Base-by-base conservation (phyloP, 1,284 basidiomycete genomes). In the Rhodotorula sp. region DNA sequence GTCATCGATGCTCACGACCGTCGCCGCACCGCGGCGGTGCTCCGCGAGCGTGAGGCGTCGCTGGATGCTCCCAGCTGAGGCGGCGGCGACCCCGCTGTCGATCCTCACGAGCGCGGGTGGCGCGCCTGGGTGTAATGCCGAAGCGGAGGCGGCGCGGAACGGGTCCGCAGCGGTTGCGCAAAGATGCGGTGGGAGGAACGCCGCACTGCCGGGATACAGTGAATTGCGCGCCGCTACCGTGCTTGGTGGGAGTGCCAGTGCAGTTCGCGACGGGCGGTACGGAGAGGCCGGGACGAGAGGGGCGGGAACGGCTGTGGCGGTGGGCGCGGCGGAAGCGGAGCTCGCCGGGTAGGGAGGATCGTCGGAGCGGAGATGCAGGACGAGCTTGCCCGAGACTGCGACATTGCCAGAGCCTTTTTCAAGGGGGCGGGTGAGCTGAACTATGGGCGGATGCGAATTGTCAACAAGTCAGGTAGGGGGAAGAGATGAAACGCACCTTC, bases 361-460 rank as follows among this genome's bases (percentile, higher is more conserved):
- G 78, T 92, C 91, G 54, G 91, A 92, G 29, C 90, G 88, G 66
- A 93, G 87, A 75, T 89, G 89, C 75, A 94, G 87, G 71, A 90
- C 88, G 70, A 94, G 84, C 82, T 91, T 91, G 67, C 92, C 92
- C 77, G 91, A 90, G 1, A 95, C 92, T 56, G 90, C 87, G 51
- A 92, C 86, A 79, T 91, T 91, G 81, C 93, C 92, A 76, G 90
- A 90, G 10, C 90, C 90, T 85, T 91, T 92, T 77, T 90, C 90
- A 70, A 95, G 84, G 79, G 94, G 91, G 76, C 87, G 85, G 21
- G 89, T 91, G 68, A 92, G 85, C 0, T 60, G 41, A 6, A 65
- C 72, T 73, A 66, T 6, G 3, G 19, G 19, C 3, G 2, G n/a
- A n/a, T 10, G 48, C 4, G 10, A 6, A 19, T 1, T 8, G 48